phyloP scores from a whole-genome alignment of 352 stramenopile species.

The Phytophthora lateralis region DNA sequence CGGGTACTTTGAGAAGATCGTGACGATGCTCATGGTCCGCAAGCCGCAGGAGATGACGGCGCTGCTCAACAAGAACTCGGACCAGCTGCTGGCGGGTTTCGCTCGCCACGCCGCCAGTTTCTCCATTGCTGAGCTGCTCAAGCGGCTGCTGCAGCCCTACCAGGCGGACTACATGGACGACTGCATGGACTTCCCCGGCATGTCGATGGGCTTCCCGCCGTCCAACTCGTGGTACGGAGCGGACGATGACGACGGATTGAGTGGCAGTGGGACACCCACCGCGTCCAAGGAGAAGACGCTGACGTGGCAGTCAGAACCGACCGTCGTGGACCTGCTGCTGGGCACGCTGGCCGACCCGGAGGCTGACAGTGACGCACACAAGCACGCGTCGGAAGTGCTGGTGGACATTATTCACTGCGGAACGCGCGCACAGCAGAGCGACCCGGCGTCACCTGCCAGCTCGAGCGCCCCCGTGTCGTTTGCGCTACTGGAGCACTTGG shows the following conservation, averaged over 20 bases:
- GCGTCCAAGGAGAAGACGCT: constrained; percentile 70
- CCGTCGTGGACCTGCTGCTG: constrained; percentile 73
- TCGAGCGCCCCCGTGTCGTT: constrained; percentile 61
- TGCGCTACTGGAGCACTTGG: constrained; percentile 78
- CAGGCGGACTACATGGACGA: constrained; percentile 88
- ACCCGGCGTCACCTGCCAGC: constrained; percentile 65
- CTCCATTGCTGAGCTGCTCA: constrained; percentile 83
- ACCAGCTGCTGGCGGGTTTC: constrained; percentile 71
- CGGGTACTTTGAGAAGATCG: constrained; percentile 97
- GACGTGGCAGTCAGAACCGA: constrained; percentile 74
- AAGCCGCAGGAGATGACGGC: constrained; percentile 87
- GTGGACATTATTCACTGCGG: constrained; percentile 89
- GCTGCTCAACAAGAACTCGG: constrained; percentile 84
- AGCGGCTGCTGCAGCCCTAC: constrained; percentile 84
- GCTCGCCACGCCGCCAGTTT: constrained; percentile 73
- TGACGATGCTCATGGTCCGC: constrained; percentile 89
- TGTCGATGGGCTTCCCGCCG: constrained; percentile 73
- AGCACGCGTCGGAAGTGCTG: constrained; percentile 81
- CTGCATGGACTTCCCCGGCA: constrained; percentile 85
- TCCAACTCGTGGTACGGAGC: constrained; percentile 80
- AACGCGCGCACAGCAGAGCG: constrained; percentile 73
- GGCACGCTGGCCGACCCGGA: constrained; percentile 49
- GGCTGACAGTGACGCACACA: constrained; percentile 81
- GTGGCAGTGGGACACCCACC: constrained; percentile 59
- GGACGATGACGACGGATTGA: constrained; percentile 75